phyloP scores from a whole-genome alignment of 139 green algal species.

The Chlamydomonas eustigma region DNA sequence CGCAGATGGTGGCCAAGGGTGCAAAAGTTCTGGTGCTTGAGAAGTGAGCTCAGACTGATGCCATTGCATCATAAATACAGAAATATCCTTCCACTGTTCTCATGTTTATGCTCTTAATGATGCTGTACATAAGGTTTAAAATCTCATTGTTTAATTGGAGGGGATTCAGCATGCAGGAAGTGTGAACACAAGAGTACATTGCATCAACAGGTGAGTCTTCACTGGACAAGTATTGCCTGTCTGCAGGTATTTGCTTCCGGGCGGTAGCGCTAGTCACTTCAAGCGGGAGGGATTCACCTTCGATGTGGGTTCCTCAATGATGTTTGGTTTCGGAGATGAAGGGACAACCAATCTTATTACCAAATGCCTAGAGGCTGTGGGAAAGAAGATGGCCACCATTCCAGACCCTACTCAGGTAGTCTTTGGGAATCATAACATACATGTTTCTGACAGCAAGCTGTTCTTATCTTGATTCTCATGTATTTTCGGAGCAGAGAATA shows the following conservation, averaged over 20 bases:
- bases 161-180: no score
- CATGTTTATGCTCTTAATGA: neutral
- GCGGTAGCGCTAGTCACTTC: slow-evolving; percentile 84
- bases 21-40: slow-evolving; percentile 47
- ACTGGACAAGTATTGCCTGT: no score
- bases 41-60: slow-evolving; percentile 47
- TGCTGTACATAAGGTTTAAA: no score
- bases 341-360: slow-evolving; percentile 96
- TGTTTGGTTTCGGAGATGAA: slow-evolving; percentile 91
- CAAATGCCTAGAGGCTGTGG: slow-evolving; percentile 74
- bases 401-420: slow-evolving; percentile 78
- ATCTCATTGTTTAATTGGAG: no score
- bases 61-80: no score
- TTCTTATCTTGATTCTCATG: neutral
- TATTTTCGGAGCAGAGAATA: neutral
- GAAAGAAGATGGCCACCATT: slow-evolving; percentile 78
- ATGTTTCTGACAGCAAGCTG: neutral
- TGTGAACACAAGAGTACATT: no score
- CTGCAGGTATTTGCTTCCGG: slow-evolving; percentile 87
- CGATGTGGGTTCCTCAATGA: slow-evolving; percentile 94
- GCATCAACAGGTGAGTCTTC: no score
- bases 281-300: slow-evolving; percentile 91
- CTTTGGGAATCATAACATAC: neutral
- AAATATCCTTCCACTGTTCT: no score
- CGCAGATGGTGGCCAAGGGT: slow-evolving; percentile 73